Evolutionary conservation across 305 asterid species (phyloP).

Genomic region (Fraxinus xanthoxyloides): DNA sequence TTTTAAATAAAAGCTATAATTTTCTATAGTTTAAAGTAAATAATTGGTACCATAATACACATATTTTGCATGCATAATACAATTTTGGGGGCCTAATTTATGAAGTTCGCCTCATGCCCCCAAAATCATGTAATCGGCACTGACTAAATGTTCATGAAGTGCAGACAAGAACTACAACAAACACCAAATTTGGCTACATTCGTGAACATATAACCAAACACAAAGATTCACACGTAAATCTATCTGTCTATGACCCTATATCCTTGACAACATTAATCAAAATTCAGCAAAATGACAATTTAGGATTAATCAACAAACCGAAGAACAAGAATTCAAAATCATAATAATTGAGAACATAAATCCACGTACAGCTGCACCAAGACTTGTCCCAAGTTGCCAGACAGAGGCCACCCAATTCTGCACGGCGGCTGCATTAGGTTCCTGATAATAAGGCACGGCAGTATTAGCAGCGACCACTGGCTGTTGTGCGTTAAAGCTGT

Average conservation of each 20-base stretch:
- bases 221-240: background rate
- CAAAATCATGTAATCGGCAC: too few relatives aligned
- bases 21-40: too few relatives aligned
- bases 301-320: background rate
- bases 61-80: too few relatives aligned
- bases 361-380: conserved; percentile 30
- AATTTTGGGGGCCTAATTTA: too few relatives aligned
- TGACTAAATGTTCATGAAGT: background rate
- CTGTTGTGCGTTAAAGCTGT: conserved; percentile 23
- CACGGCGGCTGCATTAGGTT: conserved; percentile 20
- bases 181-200: background rate
- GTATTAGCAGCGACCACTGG: background rate
- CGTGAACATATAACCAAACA: background rate
- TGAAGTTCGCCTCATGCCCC: too few relatives aligned
- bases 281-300: background rate
- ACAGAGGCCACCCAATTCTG: conserved; percentile 29
- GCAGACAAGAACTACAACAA: background rate
- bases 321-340: background rate
- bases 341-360: background rate
- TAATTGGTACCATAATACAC: too few relatives aligned
- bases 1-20: too few relatives aligned
- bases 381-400: conserved; percentile 18
- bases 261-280: background rate
- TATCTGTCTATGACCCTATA: background rate
- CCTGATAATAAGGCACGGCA: background rate